phyloP scores from a whole-genome alignment of 306 rosid species.

The Lotus japonicus region DNA sequence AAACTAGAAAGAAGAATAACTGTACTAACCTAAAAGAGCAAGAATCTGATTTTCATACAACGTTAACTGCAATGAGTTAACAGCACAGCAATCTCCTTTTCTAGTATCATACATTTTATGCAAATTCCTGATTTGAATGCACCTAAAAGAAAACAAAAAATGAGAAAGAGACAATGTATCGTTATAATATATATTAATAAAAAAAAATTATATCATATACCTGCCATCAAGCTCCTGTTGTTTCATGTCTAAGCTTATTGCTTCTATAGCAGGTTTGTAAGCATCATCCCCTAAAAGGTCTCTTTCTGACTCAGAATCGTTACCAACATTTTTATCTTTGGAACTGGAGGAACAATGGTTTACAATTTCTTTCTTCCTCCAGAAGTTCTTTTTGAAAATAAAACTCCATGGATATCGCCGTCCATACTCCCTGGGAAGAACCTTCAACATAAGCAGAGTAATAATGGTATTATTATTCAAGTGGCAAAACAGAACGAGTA shows the following conservation, averaged over 20 bases:
- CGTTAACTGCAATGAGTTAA: constrained; percentile 66
- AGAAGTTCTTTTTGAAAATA: constrained; percentile 45
- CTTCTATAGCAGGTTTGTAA: constrained; percentile 50
- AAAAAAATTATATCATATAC: constrained; percentile 36
- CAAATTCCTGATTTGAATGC: constrained; percentile 91
- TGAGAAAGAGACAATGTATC: constrained; percentile 17
- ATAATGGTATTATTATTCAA: not conserved
- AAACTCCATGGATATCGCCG: constrained; percentile 69
- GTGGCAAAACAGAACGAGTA: not conserved
- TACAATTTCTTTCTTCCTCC: constrained; percentile 39
- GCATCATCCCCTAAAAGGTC: constrained; percentile 29
- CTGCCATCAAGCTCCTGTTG: constrained; percentile 93
- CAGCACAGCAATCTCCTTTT: constrained; percentile 86
- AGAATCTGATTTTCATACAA: constrained; percentile 95
- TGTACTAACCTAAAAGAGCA: constrained; percentile 81
- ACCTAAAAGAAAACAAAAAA: constrained; percentile 42
- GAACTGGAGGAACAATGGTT: constrained; percentile 27
- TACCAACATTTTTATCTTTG: constrained; percentile 27
- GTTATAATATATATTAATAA: constrained; percentile 1
- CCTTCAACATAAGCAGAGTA: constrained; percentile 37
- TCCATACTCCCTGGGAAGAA: constrained; percentile 86
- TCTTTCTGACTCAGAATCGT: constrained; percentile 21
- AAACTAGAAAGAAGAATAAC: not conserved
- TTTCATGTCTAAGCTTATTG: constrained; percentile 82
- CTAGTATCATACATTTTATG: constrained; percentile 75